A percentile compares a stretch with the other conserved stretches of the same genome.
Conservation (phyloP, 345 rosid genomes). For the Eutrema heterophyllum region DNA sequence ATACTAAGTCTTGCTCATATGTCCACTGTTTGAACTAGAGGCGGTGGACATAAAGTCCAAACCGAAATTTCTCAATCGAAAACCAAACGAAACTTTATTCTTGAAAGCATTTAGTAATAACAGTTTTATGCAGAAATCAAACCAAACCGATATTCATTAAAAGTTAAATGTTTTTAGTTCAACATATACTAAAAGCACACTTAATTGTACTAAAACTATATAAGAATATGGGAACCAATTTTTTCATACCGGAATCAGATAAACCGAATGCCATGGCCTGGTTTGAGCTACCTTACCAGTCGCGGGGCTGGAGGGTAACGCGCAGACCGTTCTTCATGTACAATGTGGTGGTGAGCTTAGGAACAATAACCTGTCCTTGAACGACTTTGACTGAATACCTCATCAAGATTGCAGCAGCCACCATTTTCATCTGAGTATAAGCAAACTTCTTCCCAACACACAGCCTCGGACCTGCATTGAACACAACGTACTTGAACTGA, state of each 20-base stretch:
- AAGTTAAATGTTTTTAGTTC: background rate
- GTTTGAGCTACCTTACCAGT: background rate
- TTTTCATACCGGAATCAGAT: background rate
- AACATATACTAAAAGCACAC: background rate
- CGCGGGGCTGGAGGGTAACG: slow-evolving; percentile 45
- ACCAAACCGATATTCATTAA: background rate
- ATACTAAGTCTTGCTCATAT: background rate
- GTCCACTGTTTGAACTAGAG: background rate
- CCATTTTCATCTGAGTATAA: slow-evolving; percentile 82
- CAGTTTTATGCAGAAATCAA: background rate
- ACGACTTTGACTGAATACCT: slow-evolving; percentile 53
- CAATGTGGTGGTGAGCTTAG: slow-evolving; percentile 68
- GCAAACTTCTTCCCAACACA: slow-evolving; percentile 80
- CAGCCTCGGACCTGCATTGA: slow-evolving; percentile 69
- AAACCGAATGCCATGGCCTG: background rate
- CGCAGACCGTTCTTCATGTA: slow-evolving; percentile 65
- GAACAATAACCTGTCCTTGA: slow-evolving; percentile 46
- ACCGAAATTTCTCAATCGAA: background rate
- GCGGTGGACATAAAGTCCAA: background rate
- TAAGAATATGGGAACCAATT: background rate
- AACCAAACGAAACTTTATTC: background rate
- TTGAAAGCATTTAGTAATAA: background rate
- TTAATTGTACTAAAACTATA: background rate
- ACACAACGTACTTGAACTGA: slow-evolving; percentile 73
- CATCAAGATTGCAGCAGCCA: slow-evolving; percentile 56